phyloP scores from a whole-genome alignment of 2,329 filamentous ascomycete genomes.

The Fusarium cicatricum region DNA sequence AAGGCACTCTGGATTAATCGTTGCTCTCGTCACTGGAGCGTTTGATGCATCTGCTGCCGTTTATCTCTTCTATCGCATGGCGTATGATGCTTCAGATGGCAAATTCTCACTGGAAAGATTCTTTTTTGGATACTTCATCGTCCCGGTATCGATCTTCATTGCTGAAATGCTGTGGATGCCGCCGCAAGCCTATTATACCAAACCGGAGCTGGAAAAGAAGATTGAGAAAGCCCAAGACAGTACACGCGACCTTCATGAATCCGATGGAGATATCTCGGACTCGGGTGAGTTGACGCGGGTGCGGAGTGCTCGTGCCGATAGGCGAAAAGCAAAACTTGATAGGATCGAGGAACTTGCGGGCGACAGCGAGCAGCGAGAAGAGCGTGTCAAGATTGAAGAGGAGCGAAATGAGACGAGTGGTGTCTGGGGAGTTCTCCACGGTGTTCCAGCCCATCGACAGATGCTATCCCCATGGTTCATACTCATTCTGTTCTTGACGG shows the following conservation, averaged over 20 bases:
- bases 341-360: slow-evolving; percentile 72
- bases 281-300: slow-evolving; percentile 54
- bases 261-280: slow-evolving; percentile 63
- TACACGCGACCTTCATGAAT: slow-evolving; percentile 56
- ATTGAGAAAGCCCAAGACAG: slow-evolving; percentile 50
- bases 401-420: slow-evolving; percentile 67
- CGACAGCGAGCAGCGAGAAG: slow-evolving; percentile 60
- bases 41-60: slow-evolving; percentile 84
- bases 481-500: slow-evolving; percentile 72
- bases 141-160: slow-evolving; percentile 48
- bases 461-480: slow-evolving; percentile 76
- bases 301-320: slow-evolving; percentile 54
- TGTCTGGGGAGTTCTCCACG: slow-evolving; percentile 78
- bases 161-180: slow-evolving; percentile 54
- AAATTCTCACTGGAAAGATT: slow-evolving; percentile 49
- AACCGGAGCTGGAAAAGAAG: slow-evolving; percentile 50
- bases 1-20: slow-evolving; percentile 74
- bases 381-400: slow-evolving; percentile 64
- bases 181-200: slow-evolving; percentile 49
- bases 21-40: slow-evolving; percentile 79
- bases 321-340: slow-evolving; percentile 64
- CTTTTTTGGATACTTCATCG: slow-evolving; percentile 51
- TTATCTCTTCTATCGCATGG: slow-evolving; percentile 76
- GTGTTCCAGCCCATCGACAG: slow-evolving; percentile 68
- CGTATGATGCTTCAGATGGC: slow-evolving; percentile 66